These are phyloP conservation scores for Amphicarpaea edgeworthii DNA, from an alignment of 306 rosid genomes.

Conservation along the genomic window DNA sequence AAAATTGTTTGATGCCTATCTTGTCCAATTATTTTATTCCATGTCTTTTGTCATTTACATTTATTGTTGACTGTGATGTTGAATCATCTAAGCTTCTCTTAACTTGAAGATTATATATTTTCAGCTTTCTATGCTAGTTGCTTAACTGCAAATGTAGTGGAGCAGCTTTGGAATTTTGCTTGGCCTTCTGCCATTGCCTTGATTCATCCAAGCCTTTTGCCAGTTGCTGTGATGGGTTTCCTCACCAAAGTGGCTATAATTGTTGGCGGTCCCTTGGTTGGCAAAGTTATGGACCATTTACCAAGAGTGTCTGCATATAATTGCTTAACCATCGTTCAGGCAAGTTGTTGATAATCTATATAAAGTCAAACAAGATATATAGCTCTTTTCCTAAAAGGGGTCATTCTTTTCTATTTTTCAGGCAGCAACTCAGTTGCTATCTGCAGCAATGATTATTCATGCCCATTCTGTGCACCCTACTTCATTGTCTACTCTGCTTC, in stretches of 20 bases:
- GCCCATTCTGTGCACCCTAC: constrained; percentile 70
- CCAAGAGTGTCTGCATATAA: constrained; percentile 81
- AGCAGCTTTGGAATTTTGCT: constrained; percentile 97
- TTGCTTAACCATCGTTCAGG: constrained; percentile 82
- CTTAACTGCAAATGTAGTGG: constrained; percentile 89
- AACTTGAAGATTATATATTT: constrained; percentile 48
- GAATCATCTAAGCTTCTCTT: constrained; percentile 45
- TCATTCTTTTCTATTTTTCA: constrained; percentile 50
- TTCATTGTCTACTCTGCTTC: constrained; percentile 69
- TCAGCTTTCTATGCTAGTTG: constrained; percentile 93
- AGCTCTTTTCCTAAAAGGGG: constrained; percentile 21
- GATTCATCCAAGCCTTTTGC: constrained; percentile 93
- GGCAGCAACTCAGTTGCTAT: constrained; percentile 90
- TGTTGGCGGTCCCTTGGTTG: constrained; percentile 89
- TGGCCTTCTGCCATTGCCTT: constrained; percentile 99
- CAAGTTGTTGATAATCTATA: constrained; percentile 44
- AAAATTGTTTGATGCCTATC: constrained; percentile 26
- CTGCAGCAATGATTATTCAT: constrained; percentile 77
- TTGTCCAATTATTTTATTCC: constrained; percentile 37
- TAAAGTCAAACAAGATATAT: constrained; percentile 17
- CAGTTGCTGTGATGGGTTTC: constrained; percentile 94
- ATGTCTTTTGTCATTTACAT: constrained; percentile 27
- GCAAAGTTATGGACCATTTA: constrained; percentile 82
- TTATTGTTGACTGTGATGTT: constrained; percentile 20
- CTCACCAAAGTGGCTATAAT: constrained; percentile 81